Evolutionary conservation across 495 filamentous ascomycete species (phyloP).

Genomic region (Penicillium taxi): DNA sequence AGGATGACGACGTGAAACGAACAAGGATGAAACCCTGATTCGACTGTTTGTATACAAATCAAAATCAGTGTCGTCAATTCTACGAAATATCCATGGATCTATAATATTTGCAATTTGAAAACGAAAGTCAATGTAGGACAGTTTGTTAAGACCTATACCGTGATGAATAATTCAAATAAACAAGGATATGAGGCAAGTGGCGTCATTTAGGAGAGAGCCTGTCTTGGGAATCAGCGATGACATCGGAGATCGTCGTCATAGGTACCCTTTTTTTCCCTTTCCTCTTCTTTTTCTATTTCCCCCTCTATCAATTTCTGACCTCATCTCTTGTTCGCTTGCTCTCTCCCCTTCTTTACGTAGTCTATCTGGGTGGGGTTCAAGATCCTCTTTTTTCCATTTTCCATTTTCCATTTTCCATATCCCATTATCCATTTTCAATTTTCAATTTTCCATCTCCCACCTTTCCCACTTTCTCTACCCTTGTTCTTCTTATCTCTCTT

Average conservation of each 20-base stretch:
- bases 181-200: constrained; percentile 3
- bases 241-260: constrained; percentile 25
- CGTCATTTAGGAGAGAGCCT: too few relatives aligned
- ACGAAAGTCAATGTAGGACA: too few relatives aligned
- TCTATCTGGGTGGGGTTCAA: too few relatives aligned
- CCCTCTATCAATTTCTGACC: constrained; percentile 67
- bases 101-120: too few relatives aligned
- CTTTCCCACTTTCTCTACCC: background rate
- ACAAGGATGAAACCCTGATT: constrained; percentile 4
- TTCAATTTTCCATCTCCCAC: background rate
- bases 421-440: background rate
- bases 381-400: constrained; percentile 5
- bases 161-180: background rate
- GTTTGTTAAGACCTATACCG: too few relatives aligned
- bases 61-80: background rate
- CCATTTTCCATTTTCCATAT: constrained; percentile 2
- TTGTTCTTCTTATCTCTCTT: background rate
- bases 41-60: background rate
- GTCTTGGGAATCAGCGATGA: constrained; percentile 10
- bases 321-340: constrained; percentile 58
- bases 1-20: constrained; percentile 6
- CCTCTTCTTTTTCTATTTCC: constrained; percentile 22
- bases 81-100: background rate
- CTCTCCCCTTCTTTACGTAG: background rate
- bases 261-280: constrained; percentile 8